Conservation (phyloP, 2,329 filamentous ascomycete genomes). For the Coniella lustricola region DNA sequence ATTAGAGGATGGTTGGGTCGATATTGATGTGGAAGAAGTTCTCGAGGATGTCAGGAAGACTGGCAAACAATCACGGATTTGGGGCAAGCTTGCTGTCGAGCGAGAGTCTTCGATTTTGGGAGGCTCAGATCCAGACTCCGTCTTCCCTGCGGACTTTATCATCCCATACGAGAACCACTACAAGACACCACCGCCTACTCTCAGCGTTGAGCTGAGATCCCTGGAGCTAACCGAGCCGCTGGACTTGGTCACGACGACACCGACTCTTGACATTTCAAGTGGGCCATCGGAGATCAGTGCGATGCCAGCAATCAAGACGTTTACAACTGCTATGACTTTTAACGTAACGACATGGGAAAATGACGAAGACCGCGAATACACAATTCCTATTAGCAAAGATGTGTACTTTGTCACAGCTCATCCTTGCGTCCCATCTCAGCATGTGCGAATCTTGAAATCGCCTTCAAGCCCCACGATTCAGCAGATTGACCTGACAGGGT, state of each 20-base stretch:
- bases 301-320: constrained; percentile 28
- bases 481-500: constrained; percentile 46
- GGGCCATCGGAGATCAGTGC: constrained; percentile 30
- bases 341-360: constrained; percentile 33
- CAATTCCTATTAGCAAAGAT: constrained; percentile 46
- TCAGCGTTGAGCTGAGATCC: constrained; percentile 42
- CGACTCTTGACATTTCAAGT: constrained; percentile 31
- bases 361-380: constrained; percentile 32
- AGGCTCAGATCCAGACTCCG: constrained; percentile 44
- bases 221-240: constrained; percentile 41
- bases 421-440: constrained; percentile 52
- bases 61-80: constrained; percentile 51
- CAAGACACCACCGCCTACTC: constrained; percentile 37
- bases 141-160: constrained; percentile 56
- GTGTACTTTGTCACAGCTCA: constrained; percentile 60
- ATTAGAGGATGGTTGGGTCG: constrained; percentile 50
- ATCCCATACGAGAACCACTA: constrained; percentile 53
- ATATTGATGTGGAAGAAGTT: constrained; percentile 49
- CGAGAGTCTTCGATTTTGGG: constrained; percentile 54
- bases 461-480: constrained; percentile 53
- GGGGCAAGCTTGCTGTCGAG: constrained; percentile 54
- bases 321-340: constrained; percentile 35
- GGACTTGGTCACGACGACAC: constrained; percentile 39
- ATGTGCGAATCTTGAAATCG: constrained; percentile 51
- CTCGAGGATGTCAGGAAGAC: constrained; percentile 42